phyloP scores from a whole-genome alignment of 2,329 filamentous ascomycete species.

The Penicillium vulpinum region DNA sequence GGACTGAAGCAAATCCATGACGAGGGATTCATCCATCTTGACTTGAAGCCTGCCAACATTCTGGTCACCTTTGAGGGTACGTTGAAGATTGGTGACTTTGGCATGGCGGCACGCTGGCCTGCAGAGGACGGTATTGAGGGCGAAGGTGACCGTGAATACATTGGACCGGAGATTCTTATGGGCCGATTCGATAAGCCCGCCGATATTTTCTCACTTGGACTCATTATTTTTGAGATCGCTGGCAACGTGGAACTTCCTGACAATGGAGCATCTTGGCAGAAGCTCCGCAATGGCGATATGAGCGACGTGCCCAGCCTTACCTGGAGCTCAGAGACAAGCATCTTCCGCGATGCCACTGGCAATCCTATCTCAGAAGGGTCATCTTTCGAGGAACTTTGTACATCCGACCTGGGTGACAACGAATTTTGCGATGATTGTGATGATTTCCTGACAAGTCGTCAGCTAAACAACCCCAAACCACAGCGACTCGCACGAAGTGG shows the following conservation, averaged over 20 bases:
- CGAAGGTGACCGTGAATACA: slow-evolving; percentile 94
- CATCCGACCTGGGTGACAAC: slow-evolving; percentile 47
- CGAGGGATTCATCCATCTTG: slow-evolving; percentile 73
- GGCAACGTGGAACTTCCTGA: slow-evolving; percentile 92
- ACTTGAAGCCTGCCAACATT: slow-evolving; percentile 66
- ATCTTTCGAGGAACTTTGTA: slow-evolving; percentile 47
- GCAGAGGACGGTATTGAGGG: slow-evolving; percentile 75
- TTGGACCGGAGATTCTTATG: slow-evolving; percentile 86
- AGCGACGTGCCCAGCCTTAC: slow-evolving; percentile 86
- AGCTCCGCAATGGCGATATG: slow-evolving; percentile 83
- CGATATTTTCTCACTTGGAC: slow-evolving; percentile 89
- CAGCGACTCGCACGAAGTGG: slow-evolving; percentile 46
- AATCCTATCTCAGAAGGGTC: slow-evolving; percentile 57
- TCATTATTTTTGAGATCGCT: slow-evolving; percentile 92
- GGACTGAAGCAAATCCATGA: slow-evolving; percentile 89
- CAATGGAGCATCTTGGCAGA: slow-evolving; percentile 88
- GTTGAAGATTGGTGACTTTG: slow-evolving; percentile 67
- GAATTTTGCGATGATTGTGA: slow-evolving; percentile 44
- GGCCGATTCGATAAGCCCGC: slow-evolving; percentile 86
- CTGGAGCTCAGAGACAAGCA: slow-evolving; percentile 68
- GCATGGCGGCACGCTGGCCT: slow-evolving; percentile 75
- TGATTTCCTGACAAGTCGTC: slow-evolving; percentile 34
- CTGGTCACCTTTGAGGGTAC: slow-evolving; percentile 66
- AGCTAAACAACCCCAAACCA: slow-evolving; percentile 26
- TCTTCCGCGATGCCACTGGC: slow-evolving; percentile 73